Evolutionary conservation across 176 grass and related monocot genomes (phyloP).

Genomic region (Oryza nivara): DNA sequence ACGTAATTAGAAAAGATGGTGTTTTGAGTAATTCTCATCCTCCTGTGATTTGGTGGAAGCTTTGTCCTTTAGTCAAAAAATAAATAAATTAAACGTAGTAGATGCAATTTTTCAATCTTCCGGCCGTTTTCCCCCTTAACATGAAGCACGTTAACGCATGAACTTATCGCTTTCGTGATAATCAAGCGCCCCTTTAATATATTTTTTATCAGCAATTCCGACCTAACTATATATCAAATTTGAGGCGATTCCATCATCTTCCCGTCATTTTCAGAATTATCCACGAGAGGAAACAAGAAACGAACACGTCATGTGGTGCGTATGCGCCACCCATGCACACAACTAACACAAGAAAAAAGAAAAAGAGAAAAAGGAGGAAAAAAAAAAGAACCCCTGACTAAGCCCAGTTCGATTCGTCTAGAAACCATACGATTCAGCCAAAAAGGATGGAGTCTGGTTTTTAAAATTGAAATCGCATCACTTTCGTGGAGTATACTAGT

Average conservation of each 20-base stretch:
- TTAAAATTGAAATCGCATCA: background rate
- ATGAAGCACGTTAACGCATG: background rate
- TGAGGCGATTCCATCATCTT: background rate
- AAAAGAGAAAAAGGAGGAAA: background rate
- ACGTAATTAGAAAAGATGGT: no score
- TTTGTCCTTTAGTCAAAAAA: background rate
- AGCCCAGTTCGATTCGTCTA: background rate
- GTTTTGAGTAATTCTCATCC: background rate
- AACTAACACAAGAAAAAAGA: background rate
- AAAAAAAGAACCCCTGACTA: background rate
- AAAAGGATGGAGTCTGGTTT: background rate
- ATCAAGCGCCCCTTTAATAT: background rate
- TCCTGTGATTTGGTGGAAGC: background rate
- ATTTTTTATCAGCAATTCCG: background rate
- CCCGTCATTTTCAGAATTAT: slow-evolving; percentile 23
- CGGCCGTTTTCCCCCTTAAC: background rate
- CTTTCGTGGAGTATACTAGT: background rate
- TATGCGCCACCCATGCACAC: background rate
- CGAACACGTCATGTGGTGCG: slow-evolving; percentile 35
- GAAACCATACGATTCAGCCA: slow-evolving; percentile 32
- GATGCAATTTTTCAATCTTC: background rate
- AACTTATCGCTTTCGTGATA: background rate
- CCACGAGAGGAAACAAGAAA: background rate
- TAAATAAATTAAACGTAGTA: background rate
- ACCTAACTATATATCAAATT: background rate